Evolutionary conservation across 768 basidiomycete genomes (phyloP), one percentile per base, ranked within the genome.

Genomic region (Kwoniella newhampshirensis): DNA sequence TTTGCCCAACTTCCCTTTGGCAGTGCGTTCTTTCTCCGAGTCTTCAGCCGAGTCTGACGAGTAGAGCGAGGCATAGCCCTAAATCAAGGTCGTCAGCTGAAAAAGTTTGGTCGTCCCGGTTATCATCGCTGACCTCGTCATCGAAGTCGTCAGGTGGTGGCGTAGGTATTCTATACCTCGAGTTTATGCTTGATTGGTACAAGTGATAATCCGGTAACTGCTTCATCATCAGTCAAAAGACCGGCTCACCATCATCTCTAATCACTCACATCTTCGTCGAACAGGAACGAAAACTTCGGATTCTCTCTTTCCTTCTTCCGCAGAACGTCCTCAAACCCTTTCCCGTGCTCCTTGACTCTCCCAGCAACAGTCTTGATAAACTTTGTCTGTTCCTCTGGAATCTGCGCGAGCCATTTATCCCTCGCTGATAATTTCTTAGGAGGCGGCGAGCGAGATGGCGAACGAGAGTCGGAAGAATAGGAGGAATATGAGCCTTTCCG

Each of bases 41-140:
- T 96, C 93, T 75, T 97, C 93, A 5, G 86, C 91, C 35, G 91
- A 90, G 77, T 97, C 96, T 18, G 88, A 91, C 0, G 93, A 77
- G 60, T 77, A 77, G 8, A 77, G 32, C 5, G 70, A 73, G 21
- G 73, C 69, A 41, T 73, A 64, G 6, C 78, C 78, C 77, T 78
- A 8, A 18, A 48, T 3, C n/a, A 20, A 32, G 15, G 4, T 4
- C n/a, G 28, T 9, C 20, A 48, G 28, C 18, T 12, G 25, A n/a
- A 27, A 28, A 18, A 8, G 17, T 18, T 21, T 13, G 32, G 32
- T n/a, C 47, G 4, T 5, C 9, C 1, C 30, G 6, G 8, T 18
- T 36, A 13, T 57, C 32, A 41, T 23, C 18, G 55, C 74, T 37
- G 3, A 78, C 78, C 51, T 78, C 75, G 54, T 80, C 79, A 13